Evolutionary conservation across 805 yeast species (phyloP).

Genomic region (Brettanomyces naardenensis): DNA sequence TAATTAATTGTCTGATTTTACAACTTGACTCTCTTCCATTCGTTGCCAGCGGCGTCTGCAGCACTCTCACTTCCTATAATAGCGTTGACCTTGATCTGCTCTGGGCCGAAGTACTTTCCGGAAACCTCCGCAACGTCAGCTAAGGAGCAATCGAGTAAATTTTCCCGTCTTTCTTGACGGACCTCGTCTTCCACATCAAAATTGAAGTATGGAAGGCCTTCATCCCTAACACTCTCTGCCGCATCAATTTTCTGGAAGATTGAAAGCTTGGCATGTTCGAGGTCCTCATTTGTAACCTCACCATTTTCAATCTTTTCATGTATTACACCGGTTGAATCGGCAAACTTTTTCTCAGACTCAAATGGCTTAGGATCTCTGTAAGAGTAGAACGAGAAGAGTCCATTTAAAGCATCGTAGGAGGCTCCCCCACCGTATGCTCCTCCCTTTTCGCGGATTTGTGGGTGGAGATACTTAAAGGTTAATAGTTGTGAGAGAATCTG

Average conservation of each 20-base stretch:
- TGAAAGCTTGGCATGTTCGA: conserved; percentile 85
- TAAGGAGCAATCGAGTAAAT: conserved; percentile 56
- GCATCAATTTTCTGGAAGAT: conserved; percentile 90
- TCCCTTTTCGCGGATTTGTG: conserved; percentile 88
- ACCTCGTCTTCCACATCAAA: conserved; percentile 69
- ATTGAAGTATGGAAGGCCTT: conserved; percentile 61
- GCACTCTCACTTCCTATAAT: conserved; percentile 12
- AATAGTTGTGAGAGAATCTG: conserved; percentile 75
- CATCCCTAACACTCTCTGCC: conserved; percentile 72
- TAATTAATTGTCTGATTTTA: not conserved
- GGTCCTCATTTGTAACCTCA: conserved; percentile 40
- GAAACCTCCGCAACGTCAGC: conserved; percentile 57
- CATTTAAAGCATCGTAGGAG: conserved; percentile 71
- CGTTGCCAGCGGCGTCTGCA: not conserved
- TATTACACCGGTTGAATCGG: conserved; percentile 42
- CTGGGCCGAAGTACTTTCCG: conserved; percentile 49
- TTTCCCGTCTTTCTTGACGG: conserved; percentile 74
- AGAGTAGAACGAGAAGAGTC: conserved; percentile 74
- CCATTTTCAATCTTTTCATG: conserved; percentile 16
- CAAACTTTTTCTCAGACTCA: conserved; percentile 56
- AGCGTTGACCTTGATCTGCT: conserved; percentile 8
- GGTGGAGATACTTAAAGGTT: conserved; percentile 77
- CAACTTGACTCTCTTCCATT: not conserved
- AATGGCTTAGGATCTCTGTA: conserved; percentile 90
- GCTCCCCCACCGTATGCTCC: conserved; percentile 99